Percentiles rank a stretch among this genome's conserved stretches.
These are phyloP conservation scores for Bromus sterilis DNA, from an alignment of 176 grass and related monocot genomes.

Conservation along the genomic window DNA sequence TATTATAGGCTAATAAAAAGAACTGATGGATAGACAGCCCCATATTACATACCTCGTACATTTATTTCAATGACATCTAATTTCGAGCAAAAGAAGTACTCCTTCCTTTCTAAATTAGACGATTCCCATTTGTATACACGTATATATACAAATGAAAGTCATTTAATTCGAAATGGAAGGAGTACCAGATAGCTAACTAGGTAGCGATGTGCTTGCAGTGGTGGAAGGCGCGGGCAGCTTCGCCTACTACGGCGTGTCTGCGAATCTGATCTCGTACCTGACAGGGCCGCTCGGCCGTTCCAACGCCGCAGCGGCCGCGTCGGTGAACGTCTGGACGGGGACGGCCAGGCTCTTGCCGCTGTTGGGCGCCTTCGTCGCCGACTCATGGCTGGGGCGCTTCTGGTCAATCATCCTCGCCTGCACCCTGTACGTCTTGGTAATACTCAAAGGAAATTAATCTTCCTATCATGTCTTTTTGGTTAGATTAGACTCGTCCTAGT, in stretches of 20 bases:
- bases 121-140: too few relatives aligned
- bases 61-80: too few relatives aligned
- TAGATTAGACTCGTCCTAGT: too few relatives aligned
- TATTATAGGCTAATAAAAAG: too few relatives aligned
- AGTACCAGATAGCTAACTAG: too few relatives aligned
- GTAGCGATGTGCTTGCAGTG: not conserved
- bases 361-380: slow-evolving; percentile 59
- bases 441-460: too few relatives aligned
- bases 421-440: slow-evolving; percentile 44
- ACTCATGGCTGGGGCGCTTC: slow-evolving; percentile 54
- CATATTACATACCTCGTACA: too few relatives aligned
- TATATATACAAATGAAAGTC: too few relatives aligned
- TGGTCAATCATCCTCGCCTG: slow-evolving; percentile 38
- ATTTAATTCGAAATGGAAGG: too few relatives aligned
- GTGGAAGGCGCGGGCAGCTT: slow-evolving; percentile 51
- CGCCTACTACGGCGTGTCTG: slow-evolving; percentile 45
- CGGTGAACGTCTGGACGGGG: slow-evolving; percentile 52
- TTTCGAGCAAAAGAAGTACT: too few relatives aligned
- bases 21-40: too few relatives aligned
- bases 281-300: slow-evolving; percentile 45
- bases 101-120: too few relatives aligned
- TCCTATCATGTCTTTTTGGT: not conserved
- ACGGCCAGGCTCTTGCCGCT: slow-evolving; percentile 35
- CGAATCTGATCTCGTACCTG: slow-evolving; percentile 62
- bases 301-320: slow-evolving; percentile 51